Conservation (phyloP, 2,329 filamentous ascomycete genomes). For the Aspergillus pseudonomiae region DNA sequence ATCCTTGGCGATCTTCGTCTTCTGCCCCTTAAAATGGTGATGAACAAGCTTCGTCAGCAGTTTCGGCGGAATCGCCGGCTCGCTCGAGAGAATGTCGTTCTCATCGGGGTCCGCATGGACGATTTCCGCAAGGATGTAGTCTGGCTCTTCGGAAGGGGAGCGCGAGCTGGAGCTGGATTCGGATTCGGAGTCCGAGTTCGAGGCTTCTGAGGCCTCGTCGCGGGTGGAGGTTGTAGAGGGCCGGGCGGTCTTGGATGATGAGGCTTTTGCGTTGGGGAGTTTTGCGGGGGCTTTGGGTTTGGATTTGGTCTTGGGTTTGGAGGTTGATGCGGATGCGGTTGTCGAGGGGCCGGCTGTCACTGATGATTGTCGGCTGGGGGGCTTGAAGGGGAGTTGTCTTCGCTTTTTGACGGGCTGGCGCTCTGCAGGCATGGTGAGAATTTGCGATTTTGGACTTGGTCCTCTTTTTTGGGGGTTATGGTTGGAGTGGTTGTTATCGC, state of each 20-base stretch:
- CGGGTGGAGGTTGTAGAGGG: background rate
- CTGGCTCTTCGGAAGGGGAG: slow-evolving; percentile 43
- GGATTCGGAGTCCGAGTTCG: slow-evolving; percentile 9
- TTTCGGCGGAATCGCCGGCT: slow-evolving; percentile 66
- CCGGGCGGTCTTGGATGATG: slow-evolving; percentile 15
- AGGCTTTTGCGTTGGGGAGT: slow-evolving; percentile 1
- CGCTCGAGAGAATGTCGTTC: slow-evolving; percentile 36
- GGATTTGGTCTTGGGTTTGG: slow-evolving; percentile 8
- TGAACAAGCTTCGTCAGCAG: slow-evolving; percentile 77
- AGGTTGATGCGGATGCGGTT: slow-evolving; percentile 20
- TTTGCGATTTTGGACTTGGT: background rate
- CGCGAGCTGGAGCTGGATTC: slow-evolving; percentile 23
- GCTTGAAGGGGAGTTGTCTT: slow-evolving; percentile 48
- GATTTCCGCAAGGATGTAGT: slow-evolving; percentile 53
- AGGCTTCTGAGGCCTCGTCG: slow-evolving; percentile 9
- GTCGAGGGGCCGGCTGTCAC: slow-evolving; percentile 29
- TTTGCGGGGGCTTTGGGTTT: slow-evolving; percentile 3
- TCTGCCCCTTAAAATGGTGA: slow-evolving; percentile 72
- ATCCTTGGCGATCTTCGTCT: slow-evolving; percentile 74
- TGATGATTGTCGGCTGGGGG: slow-evolving; percentile 41
- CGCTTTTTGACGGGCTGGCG: slow-evolving; percentile 38
- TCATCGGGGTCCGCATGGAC: slow-evolving; percentile 27
- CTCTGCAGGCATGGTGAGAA: slow-evolving; percentile 18
- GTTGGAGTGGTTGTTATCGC: background rate
- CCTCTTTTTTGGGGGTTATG: background rate